Conservation (phyloP, 805 yeast genomes). For the Saccharomycopsis sp. region DNA sequence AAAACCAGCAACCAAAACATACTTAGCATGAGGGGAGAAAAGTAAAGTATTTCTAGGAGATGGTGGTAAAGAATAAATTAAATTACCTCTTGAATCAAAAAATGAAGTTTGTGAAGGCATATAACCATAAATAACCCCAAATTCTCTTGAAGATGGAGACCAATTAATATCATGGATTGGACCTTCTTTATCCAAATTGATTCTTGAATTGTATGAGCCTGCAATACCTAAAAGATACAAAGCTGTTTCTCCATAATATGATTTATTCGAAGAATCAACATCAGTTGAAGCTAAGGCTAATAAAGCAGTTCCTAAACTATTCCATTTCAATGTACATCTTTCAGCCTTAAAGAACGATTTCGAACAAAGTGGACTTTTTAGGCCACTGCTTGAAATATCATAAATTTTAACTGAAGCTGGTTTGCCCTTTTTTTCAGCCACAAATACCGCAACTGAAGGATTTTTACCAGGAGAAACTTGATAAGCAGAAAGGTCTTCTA, state of each 20-base stretch:
- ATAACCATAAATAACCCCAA: constrained; percentile 93
- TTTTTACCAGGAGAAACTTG: constrained; percentile 78
- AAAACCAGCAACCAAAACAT: constrained; percentile 89
- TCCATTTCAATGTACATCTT: constrained; percentile 87
- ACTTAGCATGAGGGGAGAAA: constrained; percentile 91
- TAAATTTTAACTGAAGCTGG: constrained; percentile 86
- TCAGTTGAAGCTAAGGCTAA: constrained; percentile 92
- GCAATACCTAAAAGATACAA: constrained; percentile 85
- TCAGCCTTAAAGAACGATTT: constrained; percentile 95
- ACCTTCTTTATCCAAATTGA: constrained; percentile 66
- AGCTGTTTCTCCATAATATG: constrained; percentile 95
- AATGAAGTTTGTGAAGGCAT: constrained; percentile 96
- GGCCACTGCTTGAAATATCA: constrained; percentile 47
- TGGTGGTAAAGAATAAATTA: constrained; percentile 71
- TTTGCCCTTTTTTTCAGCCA: constrained; percentile 77
- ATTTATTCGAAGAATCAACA: constrained; percentile 86
- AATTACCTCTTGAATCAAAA: constrained; percentile 88
- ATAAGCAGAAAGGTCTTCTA: constrained; percentile 49
- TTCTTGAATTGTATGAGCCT: constrained; percentile 84
- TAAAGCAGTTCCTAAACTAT: constrained; percentile 85
- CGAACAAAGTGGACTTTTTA: constrained; percentile 67
- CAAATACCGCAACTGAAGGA: constrained; percentile 83
- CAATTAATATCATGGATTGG: constrained; percentile 97
- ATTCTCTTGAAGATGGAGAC: constrained; percentile 94
- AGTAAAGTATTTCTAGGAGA: constrained; percentile 83